phyloP scores from a whole-genome alignment of 164 flowering plant species.

The Berberis vulgaris region DNA sequence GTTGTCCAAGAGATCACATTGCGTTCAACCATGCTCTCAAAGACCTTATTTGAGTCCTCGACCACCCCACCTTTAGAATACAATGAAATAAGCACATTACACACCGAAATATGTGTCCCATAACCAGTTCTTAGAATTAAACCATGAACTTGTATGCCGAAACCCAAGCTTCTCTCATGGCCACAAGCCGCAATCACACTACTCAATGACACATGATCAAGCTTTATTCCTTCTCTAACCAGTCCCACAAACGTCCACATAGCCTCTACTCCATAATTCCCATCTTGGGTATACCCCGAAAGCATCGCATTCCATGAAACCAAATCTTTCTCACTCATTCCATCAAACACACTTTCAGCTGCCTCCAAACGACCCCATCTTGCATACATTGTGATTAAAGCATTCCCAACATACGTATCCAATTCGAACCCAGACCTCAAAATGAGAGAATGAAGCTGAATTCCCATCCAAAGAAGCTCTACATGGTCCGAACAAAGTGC shows the following conservation, averaged over 20 bases:
- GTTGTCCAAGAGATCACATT: conserved; percentile 93
- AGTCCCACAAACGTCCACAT: conserved; percentile 41
- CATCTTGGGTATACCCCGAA: conserved; percentile 69
- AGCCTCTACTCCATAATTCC: conserved; percentile 45
- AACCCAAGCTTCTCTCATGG: conserved; percentile 43
- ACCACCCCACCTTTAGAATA: conserved; percentile 54
- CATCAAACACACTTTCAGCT: conserved; percentile 56
- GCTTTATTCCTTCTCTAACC: conserved; percentile 45
- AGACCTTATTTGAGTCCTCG: conserved; percentile 49
- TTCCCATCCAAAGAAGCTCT: conserved; percentile 40
- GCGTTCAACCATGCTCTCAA: conserved; percentile 44
- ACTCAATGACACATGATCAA: conserved; percentile 70
- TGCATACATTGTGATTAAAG: conserved; percentile 59
- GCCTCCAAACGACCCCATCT: conserved; percentile 36
- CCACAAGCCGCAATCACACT: conserved; percentile 71
- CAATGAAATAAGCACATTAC: conserved; percentile 68
- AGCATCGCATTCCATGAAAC: conserved; percentile 85
- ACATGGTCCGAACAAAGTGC: conserved; percentile 42
- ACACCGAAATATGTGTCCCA: conserved; percentile 44
- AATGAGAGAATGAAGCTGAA: conserved; percentile 48
- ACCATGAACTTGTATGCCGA: conserved; percentile 65
- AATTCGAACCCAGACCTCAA: conserved; percentile 40
- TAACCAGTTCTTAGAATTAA: conserved; percentile 48
- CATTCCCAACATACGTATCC: conserved; percentile 76
- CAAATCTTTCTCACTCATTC: conserved; percentile 52